Percentiles rank a stretch among this genome's conserved stretches.
phyloP scores from a whole-genome alignment of 2,329 filamentous ascomycete genomes.

The Lachnellula suecica region DNA sequence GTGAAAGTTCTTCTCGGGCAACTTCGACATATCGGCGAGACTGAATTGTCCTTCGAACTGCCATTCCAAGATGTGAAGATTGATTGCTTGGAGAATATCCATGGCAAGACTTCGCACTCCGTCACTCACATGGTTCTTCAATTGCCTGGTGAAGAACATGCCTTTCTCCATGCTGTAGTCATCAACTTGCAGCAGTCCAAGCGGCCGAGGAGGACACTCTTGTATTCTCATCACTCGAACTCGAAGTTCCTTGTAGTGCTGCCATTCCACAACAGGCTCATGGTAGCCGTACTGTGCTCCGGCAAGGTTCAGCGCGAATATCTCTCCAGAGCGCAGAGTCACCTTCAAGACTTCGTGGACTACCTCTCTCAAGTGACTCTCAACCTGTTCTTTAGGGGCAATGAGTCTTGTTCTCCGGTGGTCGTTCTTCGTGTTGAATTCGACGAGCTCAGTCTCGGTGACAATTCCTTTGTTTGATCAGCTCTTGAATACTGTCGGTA shows the following conservation, averaged over 20 bases:
- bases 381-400: not conserved
- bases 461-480: not conserved
- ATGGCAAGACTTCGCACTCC: not conserved
- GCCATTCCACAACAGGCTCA: not conserved
- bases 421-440: not conserved
- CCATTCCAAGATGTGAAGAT: not conserved
- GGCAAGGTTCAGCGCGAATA: slow-evolving; percentile 2
- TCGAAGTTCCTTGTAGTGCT: not conserved
- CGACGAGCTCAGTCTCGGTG: not conserved
- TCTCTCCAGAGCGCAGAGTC: slow-evolving; percentile 2
- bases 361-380: not conserved
- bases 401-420: not conserved
- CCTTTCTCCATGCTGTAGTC: not conserved
- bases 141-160: not conserved
- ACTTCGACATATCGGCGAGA: not conserved
- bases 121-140: no score
- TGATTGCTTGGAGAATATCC: not conserved
- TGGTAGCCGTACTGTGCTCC: slow-evolving; percentile 4
- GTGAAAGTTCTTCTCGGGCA: not conserved
- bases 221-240: not conserved
- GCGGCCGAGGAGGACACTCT: not conserved
- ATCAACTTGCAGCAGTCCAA: not conserved
- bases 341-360: slow-evolving; percentile 4
- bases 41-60: not conserved
- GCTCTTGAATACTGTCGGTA: not conserved